These are phyloP conservation scores for Phytopythium litorale DNA, from an alignment of 352 stramenopile genomes.

Conservation along the genomic window DNA sequence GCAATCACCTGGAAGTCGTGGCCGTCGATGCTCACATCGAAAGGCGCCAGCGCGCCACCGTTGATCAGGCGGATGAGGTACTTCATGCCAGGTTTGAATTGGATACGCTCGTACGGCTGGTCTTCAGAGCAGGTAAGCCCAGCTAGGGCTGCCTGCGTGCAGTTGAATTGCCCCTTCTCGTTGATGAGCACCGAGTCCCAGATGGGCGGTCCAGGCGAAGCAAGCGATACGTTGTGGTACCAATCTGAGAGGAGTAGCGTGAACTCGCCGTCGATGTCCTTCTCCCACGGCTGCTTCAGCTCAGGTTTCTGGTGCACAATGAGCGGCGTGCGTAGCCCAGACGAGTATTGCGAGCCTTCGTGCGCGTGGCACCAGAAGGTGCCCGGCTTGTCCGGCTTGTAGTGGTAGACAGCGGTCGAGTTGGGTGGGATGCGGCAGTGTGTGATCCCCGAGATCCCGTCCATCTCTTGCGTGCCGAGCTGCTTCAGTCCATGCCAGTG, in stretches of 20 bases:
- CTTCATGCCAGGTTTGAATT: conserved; percentile 25
- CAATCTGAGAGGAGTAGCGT: conserved; percentile 32
- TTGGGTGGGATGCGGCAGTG: conserved; percentile 40
- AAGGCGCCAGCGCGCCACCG: conserved; percentile 32
- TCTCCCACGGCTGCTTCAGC: conserved; percentile 27
- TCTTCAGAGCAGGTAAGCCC: conserved; percentile 19
- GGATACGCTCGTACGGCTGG: conserved; percentile 19
- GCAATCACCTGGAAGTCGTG: conserved; percentile 39
- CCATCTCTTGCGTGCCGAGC: conserved; percentile 38
- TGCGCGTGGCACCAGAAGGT: conserved; percentile 47
- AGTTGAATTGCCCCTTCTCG: conserved; percentile 36
- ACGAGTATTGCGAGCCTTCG: conserved; percentile 41
- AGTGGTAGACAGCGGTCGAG: conserved; percentile 35
- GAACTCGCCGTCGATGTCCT: conserved; percentile 32
- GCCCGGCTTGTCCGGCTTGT: conserved; percentile 35
- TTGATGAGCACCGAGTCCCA: conserved; percentile 46
- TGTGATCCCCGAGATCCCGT: conserved; percentile 40
- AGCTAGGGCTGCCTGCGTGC: conserved; percentile 20
- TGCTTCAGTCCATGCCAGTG: conserved; percentile 47
- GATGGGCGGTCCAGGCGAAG: conserved; percentile 16
- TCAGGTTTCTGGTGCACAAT: conserved; percentile 28
- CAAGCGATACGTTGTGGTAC: conserved; percentile 35
- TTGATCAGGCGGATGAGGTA: conserved; percentile 45
- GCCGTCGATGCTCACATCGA: conserved; percentile 39
- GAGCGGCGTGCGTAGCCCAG: conserved; percentile 32